Base-by-base conservation (phyloP, 495 filamentous ascomycete genomes). In the Penicillium paxilli region DNA sequence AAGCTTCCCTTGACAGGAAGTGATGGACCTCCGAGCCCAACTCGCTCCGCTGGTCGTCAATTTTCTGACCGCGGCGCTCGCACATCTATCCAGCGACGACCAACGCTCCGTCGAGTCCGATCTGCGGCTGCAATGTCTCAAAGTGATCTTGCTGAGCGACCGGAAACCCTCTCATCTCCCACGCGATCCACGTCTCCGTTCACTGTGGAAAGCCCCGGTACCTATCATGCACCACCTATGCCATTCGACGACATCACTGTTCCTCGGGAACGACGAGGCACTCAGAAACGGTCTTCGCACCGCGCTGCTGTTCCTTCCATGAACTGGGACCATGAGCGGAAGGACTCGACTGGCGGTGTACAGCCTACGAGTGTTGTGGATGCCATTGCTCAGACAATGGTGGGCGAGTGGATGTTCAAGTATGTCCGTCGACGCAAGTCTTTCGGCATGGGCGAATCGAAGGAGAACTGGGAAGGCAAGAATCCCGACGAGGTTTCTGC, bases 381-480 rank as follows among this genome's bases (percentile, higher is more conserved):
- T 74, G 90, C 94, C 12, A 98, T 98, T 71, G 92, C 94, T 3
- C 90, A 96, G 60, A 96, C 94, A 5, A 98, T 98, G 94, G 91
- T 98, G 41, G 94, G 94, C 26, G 94, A 98, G 64, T 98, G 94
- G 94, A 98, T 98, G 94, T 98, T 87, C 82, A 98, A 98, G 65
- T 98, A 98, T 65, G 89, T 98, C 35, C 83, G 94, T 35, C 84
- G 91, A 66, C 83, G 94, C 57, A 96, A 90, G 70, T 94, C 94
- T 2, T 98, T 98, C 30, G 68, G 68, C 20, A 85, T 95, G 38
- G 72, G 83, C 4, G 92, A 98, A 49, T 74, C 77, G 26, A 80
- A 82, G 25, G 85, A 84, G 58, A 83, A 78, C 47, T 79, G 77
- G 65, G 85, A 86, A 47, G 72, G 70, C 7, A 65, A 66, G 49